Conservation (phyloP, 2,329 filamentous ascomycete species). For the Diaporthe vaccinii region DNA sequence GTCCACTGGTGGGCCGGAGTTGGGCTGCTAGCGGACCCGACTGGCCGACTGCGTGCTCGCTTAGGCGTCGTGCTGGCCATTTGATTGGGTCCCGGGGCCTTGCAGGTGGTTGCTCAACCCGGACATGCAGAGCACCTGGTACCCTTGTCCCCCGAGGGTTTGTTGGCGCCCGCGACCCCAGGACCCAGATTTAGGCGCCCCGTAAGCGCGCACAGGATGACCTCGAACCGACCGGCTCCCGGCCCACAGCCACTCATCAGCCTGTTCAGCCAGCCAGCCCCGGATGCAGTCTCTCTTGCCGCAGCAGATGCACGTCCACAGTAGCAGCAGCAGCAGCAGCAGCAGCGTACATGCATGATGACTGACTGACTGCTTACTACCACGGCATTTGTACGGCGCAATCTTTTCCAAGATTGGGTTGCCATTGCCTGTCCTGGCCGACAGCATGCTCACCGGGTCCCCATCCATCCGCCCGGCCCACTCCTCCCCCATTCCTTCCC, state of each 20-base stretch:
- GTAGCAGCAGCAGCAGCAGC: not conserved
- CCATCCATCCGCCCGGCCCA: conserved; percentile 29
- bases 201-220: conserved; percentile 36
- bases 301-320: conserved; percentile 11
- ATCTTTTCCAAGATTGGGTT: conserved; percentile 13
- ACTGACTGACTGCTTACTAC: not conserved
- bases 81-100: conserved; percentile 8
- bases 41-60: conserved; percentile 5
- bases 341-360: not conserved
- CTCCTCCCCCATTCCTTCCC: conserved; percentile 19
- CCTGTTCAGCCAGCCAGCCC: conserved; percentile 2
- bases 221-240: conserved; percentile 10
- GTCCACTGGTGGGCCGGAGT: not conserved
- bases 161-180: conserved; percentile 29
- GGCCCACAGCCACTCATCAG: conserved; percentile 34
- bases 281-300: not conserved
- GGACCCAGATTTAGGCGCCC: conserved; percentile 34
- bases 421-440: conserved; percentile 9
- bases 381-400: not conserved
- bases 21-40: not conserved
- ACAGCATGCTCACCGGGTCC: conserved; percentile 20
- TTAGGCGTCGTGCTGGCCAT: not conserved
- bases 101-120: not conserved
- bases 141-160: not conserved
- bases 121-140: not conserved